phyloP scores from a whole-genome alignment of 345 rosid species.

The Eutrema heterophyllum region DNA sequence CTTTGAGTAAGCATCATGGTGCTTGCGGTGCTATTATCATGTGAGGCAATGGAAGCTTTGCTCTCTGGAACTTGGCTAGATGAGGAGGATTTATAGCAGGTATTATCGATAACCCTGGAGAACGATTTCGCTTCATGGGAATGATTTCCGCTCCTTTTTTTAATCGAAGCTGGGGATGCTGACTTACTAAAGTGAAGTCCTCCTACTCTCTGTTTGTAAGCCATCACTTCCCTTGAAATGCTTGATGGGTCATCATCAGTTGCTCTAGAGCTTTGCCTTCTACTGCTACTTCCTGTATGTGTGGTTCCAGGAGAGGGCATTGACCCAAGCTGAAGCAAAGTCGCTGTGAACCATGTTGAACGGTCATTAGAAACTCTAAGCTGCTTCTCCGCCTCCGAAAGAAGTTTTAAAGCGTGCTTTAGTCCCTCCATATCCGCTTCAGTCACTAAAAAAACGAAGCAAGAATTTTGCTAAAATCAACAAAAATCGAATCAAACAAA shows the following conservation, averaged over 20 bases:
- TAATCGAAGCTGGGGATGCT: constrained; percentile 50
- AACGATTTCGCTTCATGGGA: constrained; percentile 38
- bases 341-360: constrained; percentile 96
- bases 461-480: neutral
- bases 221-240: constrained; percentile 53
- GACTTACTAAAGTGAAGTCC: constrained; percentile 45
- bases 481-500: neutral
- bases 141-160: constrained; percentile 40
- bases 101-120: constrained; percentile 29
- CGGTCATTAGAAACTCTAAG: constrained; percentile 82
- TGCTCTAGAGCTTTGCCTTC: constrained; percentile 80
- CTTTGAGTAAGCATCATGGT: constrained; percentile 39
- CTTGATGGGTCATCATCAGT: constrained; percentile 81
- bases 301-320: constrained; percentile 69
- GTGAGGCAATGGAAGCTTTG: constrained; percentile 36
- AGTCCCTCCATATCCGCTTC: constrained; percentile 80
- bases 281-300: constrained; percentile 72
- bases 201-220: constrained; percentile 53
- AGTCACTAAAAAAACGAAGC: constrained; percentile 48
- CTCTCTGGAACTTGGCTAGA: constrained; percentile 35
- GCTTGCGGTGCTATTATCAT: constrained; percentile 36
- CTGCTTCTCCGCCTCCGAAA: constrained; percentile 94
- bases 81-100: constrained; percentile 41
- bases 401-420: constrained; percentile 94
- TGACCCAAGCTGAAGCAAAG: constrained; percentile 89